These are phyloP conservation scores for Erysimum cheiranthoides DNA, from an alignment of 345 rosid species.

Conservation along the genomic window DNA sequence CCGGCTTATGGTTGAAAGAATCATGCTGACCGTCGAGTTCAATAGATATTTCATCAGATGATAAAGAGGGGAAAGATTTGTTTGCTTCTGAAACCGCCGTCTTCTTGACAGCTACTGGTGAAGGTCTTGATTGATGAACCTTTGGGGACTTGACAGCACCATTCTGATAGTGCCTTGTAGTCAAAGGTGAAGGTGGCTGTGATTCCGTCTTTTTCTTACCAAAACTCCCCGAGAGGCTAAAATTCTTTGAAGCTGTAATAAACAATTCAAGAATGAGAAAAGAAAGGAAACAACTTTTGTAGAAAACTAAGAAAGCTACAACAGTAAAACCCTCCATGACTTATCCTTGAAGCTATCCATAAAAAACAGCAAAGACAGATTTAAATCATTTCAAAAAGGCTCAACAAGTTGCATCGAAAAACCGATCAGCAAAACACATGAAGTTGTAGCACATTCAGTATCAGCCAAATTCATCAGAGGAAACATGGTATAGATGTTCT, in stretches of 20 bases:
- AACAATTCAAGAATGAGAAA: conserved; percentile 24
- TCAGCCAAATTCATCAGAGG: conserved; percentile 4
- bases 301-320: neutral
- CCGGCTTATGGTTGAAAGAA: conserved; percentile 47
- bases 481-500: neutral
- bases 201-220: conserved; percentile 67
- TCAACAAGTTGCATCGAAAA: neutral
- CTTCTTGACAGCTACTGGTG: conserved; percentile 49
- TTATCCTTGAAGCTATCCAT: neutral
- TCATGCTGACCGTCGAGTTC: conserved; percentile 50
- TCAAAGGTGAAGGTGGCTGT: conserved; percentile 54
- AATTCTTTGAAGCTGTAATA: conserved; percentile 56
- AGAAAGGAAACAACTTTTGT: neutral
- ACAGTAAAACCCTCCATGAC: neutral
- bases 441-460: neutral
- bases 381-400: neutral
- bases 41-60: conserved; percentile 48
- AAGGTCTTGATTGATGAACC: conserved; percentile 49
- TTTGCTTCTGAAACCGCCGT: conserved; percentile 39
- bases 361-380: conserved; percentile 8
- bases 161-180: conserved; percentile 41
- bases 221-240: conserved; percentile 62
- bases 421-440: neutral
- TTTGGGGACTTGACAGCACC: conserved; percentile 38
- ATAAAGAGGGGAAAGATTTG: conserved; percentile 44